Percentiles rank a stretch among this genome's conserved stretches.
Evolutionary conservation across 2,329 filamentous ascomycete species (phyloP).

Genomic region (Beauveria varroae): DNA sequence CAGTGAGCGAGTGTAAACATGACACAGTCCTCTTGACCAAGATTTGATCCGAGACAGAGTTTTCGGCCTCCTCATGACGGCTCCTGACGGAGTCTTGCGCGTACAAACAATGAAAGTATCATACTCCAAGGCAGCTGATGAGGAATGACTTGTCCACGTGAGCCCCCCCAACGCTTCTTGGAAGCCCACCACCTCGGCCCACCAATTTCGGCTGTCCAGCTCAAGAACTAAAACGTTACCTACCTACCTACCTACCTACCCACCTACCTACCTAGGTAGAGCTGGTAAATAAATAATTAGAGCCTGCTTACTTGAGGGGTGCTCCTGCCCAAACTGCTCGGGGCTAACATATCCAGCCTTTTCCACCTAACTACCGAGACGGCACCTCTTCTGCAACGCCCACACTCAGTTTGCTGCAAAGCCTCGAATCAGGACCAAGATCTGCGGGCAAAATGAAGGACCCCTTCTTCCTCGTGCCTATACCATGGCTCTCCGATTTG

Average conservation of each 20-base stretch:
- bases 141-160: slow-evolving; percentile 8
- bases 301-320: neutral
- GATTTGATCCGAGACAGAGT: too few species aligned
- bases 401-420: neutral
- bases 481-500: slow-evolving; percentile 48
- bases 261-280: too few species aligned
- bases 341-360: neutral
- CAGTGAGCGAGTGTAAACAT: neutral
- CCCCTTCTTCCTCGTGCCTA: slow-evolving; percentile 58
- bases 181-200: slow-evolving; percentile 12
- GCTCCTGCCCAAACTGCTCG: neutral
- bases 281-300: too few species aligned
- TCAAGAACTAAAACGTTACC: too few species aligned
- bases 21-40: neutral
- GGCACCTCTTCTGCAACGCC: neutral
- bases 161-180: slow-evolving; percentile 10
- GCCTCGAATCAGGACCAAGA: neutral
- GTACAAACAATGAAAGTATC: neutral
- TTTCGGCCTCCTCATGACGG: neutral
- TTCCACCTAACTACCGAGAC: neutral
- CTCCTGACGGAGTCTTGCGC: slow-evolving; percentile 2
- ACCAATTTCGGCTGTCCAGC: slow-evolving; percentile 7
- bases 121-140: slow-evolving; percentile 3
- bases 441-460: slow-evolving; percentile 53
- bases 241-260: too few species aligned